Percentiles rank a stretch among this genome's conserved stretches.
These are phyloP conservation scores for Eragrostis nindensis DNA, from an alignment of 176 grass and related monocot genomes.

Conservation along the genomic window DNA sequence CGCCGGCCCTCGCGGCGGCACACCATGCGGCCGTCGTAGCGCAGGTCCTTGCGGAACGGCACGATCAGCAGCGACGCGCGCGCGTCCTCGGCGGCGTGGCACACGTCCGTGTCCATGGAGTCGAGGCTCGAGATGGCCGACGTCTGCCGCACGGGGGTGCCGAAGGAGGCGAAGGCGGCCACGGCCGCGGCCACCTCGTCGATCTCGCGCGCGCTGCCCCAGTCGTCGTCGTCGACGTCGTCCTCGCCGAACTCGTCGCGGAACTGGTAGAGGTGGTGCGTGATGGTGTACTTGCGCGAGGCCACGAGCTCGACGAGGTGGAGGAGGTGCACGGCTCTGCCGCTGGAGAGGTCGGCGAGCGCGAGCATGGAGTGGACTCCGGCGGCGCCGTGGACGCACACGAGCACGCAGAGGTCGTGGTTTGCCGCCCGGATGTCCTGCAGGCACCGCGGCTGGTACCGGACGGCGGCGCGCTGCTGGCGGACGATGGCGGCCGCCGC, in stretches of 20 bases:
- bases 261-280: conserved; percentile 48
- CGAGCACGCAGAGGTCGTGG: conserved; percentile 60
- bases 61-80: conserved; percentile 58
- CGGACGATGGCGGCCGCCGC: conserved; percentile 68
- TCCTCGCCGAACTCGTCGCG: background rate
- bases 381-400: conserved; percentile 53
- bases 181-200: conserved; percentile 44
- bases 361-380: conserved; percentile 50
- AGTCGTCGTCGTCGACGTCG: background rate
- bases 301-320: conserved; percentile 69
- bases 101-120: conserved; percentile 69
- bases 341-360: conserved; percentile 45
- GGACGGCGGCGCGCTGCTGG: conserved; percentile 47
- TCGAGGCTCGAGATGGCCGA: conserved; percentile 55
- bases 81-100: conserved; percentile 61
- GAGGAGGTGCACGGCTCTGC: conserved; percentile 47
- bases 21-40: conserved; percentile 66
- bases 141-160: conserved; percentile 45
- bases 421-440: conserved; percentile 47
- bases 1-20: conserved; percentile 45
- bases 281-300: conserved; percentile 59
- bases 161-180: conserved; percentile 47
- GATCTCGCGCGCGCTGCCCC: conserved; percentile 50
- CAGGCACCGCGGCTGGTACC: conserved; percentile 50
- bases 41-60: conserved; percentile 71